Evolutionary conservation across 768 basidiomycete species (phyloP), one percentile per base, ranked within the genome.

Genomic region (Tulasnella sp.): DNA sequence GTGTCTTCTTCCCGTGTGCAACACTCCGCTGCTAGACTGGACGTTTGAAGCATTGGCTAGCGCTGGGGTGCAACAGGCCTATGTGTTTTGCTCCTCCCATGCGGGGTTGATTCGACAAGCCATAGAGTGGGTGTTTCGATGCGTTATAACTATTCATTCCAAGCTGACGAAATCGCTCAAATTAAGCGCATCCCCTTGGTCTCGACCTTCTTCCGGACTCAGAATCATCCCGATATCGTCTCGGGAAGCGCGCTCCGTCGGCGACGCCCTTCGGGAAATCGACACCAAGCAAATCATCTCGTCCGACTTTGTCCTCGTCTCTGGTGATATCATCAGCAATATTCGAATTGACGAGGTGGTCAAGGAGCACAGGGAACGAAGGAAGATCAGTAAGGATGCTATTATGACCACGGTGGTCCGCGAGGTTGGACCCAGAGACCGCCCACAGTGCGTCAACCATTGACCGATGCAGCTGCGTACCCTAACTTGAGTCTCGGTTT

Each of bases 321-420:
- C 90, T 84, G 95, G 95, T 34, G 95, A 97, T 85, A 89, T 98
- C 76, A 93, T 99, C 82, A 97, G 96, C 86, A 98, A 95, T 84
- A 89, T 98, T 82, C 91, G 91, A 80, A 93, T 99, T 82, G 93
- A 95, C 82, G 93, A 95, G 82, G 94, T 96, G 76, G 93, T 98
- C 73, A 89, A 92, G 71, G 91, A 90, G 81, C 97, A 98, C 87
- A 96, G 93, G 88, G 93, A 94, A 84, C 87, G 96, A 75, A 88
- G 95, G 80, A 92, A 92, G 85, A 89, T 88, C 80, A 95, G 97
- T 85, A 94, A 95, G 87, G 94, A 98, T 84, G 94, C 93, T 48
- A 95, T 96, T 83, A 96, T 99, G 95, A 96, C 96, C 38, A 95
- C 99, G 88, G 95, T 95, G 19, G 93, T 94, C 79, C 94, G 94